Percentiles rank a stretch among this genome's conserved stretches.
phyloP scores from a whole-genome alignment of 1,284 basidiomycete species.

The Omphalotus olearius region DNA sequence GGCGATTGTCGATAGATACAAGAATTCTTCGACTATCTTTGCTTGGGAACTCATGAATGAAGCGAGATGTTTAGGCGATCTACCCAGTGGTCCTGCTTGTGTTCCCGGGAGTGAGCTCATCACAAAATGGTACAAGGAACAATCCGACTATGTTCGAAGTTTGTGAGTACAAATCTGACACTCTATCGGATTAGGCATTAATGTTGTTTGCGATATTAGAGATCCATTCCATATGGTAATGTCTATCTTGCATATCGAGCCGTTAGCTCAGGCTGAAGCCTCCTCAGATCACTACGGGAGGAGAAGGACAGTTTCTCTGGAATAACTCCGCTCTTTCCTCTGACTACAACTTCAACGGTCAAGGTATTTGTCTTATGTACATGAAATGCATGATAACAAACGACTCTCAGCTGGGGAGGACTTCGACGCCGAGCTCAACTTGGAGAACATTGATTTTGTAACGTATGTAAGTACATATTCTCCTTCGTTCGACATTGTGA shows the following conservation, averaged over 20 bases:
- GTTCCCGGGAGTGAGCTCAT: slow-evolving; percentile 42
- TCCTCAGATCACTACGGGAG: slow-evolving; percentile 44
- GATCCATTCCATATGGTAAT: slow-evolving; percentile 44
- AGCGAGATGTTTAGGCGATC: slow-evolving; percentile 51
- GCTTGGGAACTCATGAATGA: slow-evolving; percentile 62
- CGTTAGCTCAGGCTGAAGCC: not conserved
- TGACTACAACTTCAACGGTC: slow-evolving; percentile 55
- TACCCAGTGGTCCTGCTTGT: slow-evolving; percentile 41
- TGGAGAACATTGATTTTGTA: slow-evolving; percentile 54
- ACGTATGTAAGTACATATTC: slow-evolving; percentile 42
- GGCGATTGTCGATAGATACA: slow-evolving; percentile 52
- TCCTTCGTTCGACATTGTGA: not conserved
- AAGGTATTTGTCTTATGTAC: slow-evolving; percentile 29
- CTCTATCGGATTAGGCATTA: not conserved
- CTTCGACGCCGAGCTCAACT: slow-evolving; percentile 42
- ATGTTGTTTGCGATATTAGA: slow-evolving; percentile 21
- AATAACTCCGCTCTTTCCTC: slow-evolving; percentile 28
- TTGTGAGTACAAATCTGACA: slow-evolving; percentile 33
- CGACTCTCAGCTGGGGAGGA: slow-evolving; percentile 45
- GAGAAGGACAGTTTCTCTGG: slow-evolving; percentile 56
- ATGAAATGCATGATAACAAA: not conserved
- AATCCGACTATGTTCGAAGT: slow-evolving; percentile 45
- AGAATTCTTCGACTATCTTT: slow-evolving; percentile 46
- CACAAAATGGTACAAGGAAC: slow-evolving; percentile 46
- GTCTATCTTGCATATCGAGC: not conserved